These are phyloP conservation scores for Amaranthus cruentus DNA, from an alignment of 148 eudicot genomes.

Conservation along the genomic window DNA sequence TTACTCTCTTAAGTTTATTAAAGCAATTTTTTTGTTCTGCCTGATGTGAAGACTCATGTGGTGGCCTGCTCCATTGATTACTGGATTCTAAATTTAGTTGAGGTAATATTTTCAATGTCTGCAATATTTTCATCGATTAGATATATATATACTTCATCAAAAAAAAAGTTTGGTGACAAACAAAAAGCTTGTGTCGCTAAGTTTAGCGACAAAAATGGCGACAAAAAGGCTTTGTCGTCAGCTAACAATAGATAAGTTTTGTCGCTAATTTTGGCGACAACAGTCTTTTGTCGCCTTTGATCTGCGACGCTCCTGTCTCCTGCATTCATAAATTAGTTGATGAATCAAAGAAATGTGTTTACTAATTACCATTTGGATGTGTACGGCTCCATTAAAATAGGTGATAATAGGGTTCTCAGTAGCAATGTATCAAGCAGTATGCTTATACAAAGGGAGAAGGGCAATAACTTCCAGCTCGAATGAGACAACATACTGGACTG, in stretches of 20 bases:
- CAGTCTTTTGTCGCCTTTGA: too few relatives aligned
- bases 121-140: not conserved
- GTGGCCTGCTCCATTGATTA: slow-evolving; percentile 17
- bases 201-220: too few relatives aligned
- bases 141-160: too few relatives aligned
- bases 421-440: slow-evolving; percentile 19
- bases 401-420: slow-evolving; percentile 21
- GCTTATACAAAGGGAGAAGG: slow-evolving; percentile 17
- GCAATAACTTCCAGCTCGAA: slow-evolving; percentile 14
- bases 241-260: too few relatives aligned
- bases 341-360: too few relatives aligned
- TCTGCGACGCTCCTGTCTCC: too few relatives aligned
- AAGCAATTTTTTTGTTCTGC: not conserved
- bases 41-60: slow-evolving; percentile 14
- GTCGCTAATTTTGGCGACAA: too few relatives aligned
- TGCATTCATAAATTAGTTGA: too few relatives aligned
- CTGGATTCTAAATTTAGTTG: slow-evolving; percentile 21
- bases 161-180: too few relatives aligned
- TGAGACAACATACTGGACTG: slow-evolving; percentile 7
- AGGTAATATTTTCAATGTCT: slow-evolving; percentile 7
- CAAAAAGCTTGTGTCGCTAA: too few relatives aligned
- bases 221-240: too few relatives aligned
- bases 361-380: too few relatives aligned
- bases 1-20: not conserved
- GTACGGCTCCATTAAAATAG: not conserved